These are phyloP conservation scores for Eucalyptus camaldulensis DNA, from an alignment of 345 rosid genomes.

Conservation along the genomic window DNA sequence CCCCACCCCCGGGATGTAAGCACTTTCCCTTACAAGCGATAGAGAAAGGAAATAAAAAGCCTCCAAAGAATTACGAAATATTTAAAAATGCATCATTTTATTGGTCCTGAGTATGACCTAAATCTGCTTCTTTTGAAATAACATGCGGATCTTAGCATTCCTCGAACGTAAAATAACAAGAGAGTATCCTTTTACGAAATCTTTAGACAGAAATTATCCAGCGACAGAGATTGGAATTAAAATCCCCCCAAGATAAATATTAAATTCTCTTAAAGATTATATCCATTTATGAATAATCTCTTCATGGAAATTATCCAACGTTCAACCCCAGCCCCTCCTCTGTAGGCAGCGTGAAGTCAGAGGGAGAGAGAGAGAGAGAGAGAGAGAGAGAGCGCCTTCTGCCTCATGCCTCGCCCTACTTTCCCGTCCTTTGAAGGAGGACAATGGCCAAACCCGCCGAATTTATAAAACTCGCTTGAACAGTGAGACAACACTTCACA, in stretches of 20 bases:
- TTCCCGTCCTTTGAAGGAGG: background rate
- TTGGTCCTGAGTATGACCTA: rapidly evolving
- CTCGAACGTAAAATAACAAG: no score
- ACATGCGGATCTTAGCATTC: rapidly evolving
- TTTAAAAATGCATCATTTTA: background rate
- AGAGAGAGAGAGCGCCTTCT: background rate
- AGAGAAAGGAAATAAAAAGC: background rate
- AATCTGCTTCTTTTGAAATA: no score
- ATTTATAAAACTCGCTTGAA: background rate
- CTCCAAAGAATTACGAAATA: background rate
- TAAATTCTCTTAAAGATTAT: no score
- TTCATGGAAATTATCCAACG: background rate
- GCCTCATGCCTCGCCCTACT: background rate
- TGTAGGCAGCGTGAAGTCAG: background rate
- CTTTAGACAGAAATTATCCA: no score
- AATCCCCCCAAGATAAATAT: no score
- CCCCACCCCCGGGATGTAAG: background rate
- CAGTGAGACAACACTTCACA: background rate
- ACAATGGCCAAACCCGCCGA: background rate
- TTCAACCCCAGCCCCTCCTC: background rate
- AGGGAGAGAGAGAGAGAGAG: no score
- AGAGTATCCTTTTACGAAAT: no score
- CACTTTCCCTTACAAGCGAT: background rate
- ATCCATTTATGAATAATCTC: background rate
- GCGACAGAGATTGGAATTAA: no score